Percentiles rank a stretch among this genome's conserved stretches.
Conservation (phyloP, 2,329 filamentous ascomycete genomes). For the Arthrobotrys sinensis region DNA sequence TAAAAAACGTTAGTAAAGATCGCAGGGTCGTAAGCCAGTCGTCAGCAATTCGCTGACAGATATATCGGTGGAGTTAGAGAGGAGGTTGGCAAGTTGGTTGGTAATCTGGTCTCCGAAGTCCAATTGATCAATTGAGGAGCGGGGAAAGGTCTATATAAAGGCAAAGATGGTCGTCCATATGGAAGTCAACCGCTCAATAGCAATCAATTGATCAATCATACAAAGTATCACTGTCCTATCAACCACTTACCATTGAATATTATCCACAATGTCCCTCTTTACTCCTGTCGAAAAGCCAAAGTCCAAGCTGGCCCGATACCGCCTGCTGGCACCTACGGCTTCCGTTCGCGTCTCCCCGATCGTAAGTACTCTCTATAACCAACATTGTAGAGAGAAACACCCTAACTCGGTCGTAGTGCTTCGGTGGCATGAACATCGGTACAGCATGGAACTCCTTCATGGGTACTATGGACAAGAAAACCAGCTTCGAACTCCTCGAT, state of each 20-base stretch:
- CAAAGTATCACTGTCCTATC: background rate
- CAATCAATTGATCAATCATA: slow-evolving; percentile 1
- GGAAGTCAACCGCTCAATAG: background rate
- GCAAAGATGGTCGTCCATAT: background rate
- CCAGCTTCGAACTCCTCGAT: slow-evolving; percentile 77
- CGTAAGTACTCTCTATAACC: slow-evolving; percentile 55
- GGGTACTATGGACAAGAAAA: slow-evolving; percentile 77
- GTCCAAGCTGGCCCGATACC: slow-evolving; percentile 77
- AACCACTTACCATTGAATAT: background rate
- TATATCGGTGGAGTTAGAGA: background rate
- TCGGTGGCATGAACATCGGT: slow-evolving; percentile 79
- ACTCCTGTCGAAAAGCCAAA: slow-evolving; percentile 71
- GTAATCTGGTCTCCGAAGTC: background rate
- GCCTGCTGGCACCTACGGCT: slow-evolving; percentile 77
- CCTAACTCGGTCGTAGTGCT: slow-evolving; percentile 66
- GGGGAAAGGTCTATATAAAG: background rate
- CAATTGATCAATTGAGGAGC: background rate
- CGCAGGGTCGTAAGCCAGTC: background rate
- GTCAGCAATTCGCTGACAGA: background rate
- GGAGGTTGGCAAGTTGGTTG: background rate
- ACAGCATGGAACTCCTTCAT: slow-evolving; percentile 73
- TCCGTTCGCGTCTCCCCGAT: slow-evolving; percentile 78
- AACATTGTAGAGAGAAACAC: background rate
- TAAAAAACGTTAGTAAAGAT: background rate
- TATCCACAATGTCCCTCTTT: slow-evolving; percentile 63